Evolutionary conservation across 176 grass and related monocot species (phyloP), one percentile per base, ranked within the genome.

Genomic region (Zoysia japonica): DNA sequence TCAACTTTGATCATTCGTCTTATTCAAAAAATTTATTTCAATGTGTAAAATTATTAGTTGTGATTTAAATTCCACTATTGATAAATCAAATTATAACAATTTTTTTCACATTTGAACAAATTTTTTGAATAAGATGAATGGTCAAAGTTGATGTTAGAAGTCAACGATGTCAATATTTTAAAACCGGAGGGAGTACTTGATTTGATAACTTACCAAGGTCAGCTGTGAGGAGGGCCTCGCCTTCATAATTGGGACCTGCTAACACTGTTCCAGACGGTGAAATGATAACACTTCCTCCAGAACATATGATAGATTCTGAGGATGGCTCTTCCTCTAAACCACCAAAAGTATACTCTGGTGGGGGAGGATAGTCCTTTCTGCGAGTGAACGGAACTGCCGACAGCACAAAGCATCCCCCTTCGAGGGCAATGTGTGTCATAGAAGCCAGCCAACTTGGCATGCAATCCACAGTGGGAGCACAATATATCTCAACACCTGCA

Each of bases 351-450:
- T 94, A 94, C 37, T 91, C 90, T 0, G 92, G 92, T 15, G 86
- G 82, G 15, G 90, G 86, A 76, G 96, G 92, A 84, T 93, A 99
- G 75, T 91, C 76, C 61, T 90, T 99, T 70, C 96, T 82, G 16
- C 65, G 82, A 53, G 82, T 86, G 51, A 95, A 99, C 36, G 87
- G 96, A 52, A 77, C 79, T 83, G 96, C 92, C 41, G 96, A 88
- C 28, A 98, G 84, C 55, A 98, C 90, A 81, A 95, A 95, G 16
- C 96, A 98, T 47, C 96, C 96, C 14, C 96, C 96, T 89, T 98
- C 92, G 42, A 94, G 60, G 12, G 96, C 96, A 76, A 95, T 95
- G 49, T 98, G 96, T 48, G 71, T 89, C 92, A 95, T 93, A 14
- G 96, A 95, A 60, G 96, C 62, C 64, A 84, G 90, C 92, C 96